A percentile compares a stretch with the other conserved stretches of the same genome.
phyloP scores from a whole-genome alignment of 305 asterid genomes.

The Solanum hybrid region DNA sequence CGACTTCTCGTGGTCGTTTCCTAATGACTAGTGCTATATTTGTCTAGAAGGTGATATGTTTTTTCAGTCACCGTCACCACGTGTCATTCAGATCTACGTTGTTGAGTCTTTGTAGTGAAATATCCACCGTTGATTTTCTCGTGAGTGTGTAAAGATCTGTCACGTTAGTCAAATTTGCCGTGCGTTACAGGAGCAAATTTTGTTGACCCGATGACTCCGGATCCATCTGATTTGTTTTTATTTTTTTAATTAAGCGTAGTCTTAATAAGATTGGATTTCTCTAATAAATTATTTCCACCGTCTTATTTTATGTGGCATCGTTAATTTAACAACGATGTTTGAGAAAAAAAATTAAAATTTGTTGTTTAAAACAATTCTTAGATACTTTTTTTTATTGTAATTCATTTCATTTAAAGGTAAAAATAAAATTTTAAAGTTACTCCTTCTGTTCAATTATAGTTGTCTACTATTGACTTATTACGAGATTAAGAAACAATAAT shows the following conservation, averaged over 20 bases:
- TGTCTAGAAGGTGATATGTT: background rate
- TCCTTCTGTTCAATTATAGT: background rate
- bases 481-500: too few species aligned
- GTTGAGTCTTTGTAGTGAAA: background rate
- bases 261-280: background rate
- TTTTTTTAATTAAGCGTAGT: background rate
- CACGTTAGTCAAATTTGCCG: background rate
- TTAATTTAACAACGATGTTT: rapidly evolving
- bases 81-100: background rate
- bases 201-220: background rate
- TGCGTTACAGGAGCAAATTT: background rate
- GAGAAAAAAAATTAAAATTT: background rate
- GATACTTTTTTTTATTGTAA: too few species aligned
- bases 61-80: background rate
- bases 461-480: too few species aligned
- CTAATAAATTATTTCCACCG: background rate
- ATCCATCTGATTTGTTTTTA: background rate
- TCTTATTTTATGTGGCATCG: background rate
- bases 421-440: too few species aligned
- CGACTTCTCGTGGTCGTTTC: background rate
- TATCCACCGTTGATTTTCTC: background rate
- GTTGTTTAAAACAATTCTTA: background rate
- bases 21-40: background rate
- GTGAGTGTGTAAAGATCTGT: background rate
- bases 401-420: too few species aligned